Conservation (phyloP, 1,139 yeast genomes). For the Candida pseudoviswanathii region DNA sequence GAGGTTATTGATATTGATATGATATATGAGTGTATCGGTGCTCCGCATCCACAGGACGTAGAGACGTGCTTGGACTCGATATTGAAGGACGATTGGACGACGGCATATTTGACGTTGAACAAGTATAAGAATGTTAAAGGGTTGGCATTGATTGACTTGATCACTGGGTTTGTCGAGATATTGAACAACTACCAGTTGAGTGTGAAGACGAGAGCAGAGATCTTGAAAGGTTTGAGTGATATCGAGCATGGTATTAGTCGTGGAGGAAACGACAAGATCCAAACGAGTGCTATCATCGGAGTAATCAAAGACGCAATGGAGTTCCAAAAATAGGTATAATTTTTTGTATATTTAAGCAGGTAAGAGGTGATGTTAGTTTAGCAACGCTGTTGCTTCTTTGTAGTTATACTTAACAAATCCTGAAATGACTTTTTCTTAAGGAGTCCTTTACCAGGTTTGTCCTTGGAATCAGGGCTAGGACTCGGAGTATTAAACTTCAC, state of each 20-base stretch:
- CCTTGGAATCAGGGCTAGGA: background rate
- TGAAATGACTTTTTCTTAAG: background rate
- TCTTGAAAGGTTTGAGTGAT: slow-evolving; percentile 75
- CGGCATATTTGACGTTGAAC: slow-evolving; percentile 66
- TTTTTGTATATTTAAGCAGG: background rate
- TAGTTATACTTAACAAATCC: background rate
- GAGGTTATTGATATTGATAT: slow-evolving; percentile 65
- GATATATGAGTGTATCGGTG: slow-evolving; percentile 94
- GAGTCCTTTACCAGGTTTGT: background rate
- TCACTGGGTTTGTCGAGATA: slow-evolving; percentile 73
- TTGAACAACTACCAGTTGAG: slow-evolving; percentile 68
- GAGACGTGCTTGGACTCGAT: slow-evolving; percentile 75
- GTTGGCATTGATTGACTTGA: slow-evolving; percentile 82
- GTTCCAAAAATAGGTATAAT: slow-evolving; percentile 16
- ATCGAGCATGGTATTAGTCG: slow-evolving; percentile 87
- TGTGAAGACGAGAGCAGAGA: slow-evolving; percentile 58
- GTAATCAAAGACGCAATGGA: slow-evolving; percentile 69
- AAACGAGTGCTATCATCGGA: slow-evolving; percentile 88
- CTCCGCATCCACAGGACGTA: slow-evolving; percentile 88
- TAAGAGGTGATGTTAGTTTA: background rate
- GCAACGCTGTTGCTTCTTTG: background rate
- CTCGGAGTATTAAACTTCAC: background rate
- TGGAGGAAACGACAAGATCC: slow-evolving; percentile 92
- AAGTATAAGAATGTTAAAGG: slow-evolving; percentile 73
- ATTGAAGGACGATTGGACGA: slow-evolving; percentile 85